Base-by-base conservation (phyloP, 257 asterid species). In the Mentha longifolia region DNA sequence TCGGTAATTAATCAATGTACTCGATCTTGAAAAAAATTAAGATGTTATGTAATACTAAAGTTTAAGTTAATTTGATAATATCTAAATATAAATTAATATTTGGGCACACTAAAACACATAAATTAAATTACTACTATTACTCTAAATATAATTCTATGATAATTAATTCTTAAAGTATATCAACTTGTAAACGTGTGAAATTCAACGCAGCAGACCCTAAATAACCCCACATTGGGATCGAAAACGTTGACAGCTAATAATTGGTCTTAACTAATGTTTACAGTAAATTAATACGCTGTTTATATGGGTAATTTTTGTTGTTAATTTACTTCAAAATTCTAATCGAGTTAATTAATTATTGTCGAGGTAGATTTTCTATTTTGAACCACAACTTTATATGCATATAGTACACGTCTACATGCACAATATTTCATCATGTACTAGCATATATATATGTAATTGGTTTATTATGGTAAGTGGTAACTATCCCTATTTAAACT, bases 181-280 rank as follows among this genome's bases (percentile, higher is more conserved):
- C 82, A 80, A 79, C 76, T 79, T 68, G 84, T 57, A 54, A 80
- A 70, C 76, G 79, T 81, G 74, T 70, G 75, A 66, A 46, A 69
- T 78, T 74, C 78, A 77, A 73, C 75, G 67, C 71, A 61, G 49
- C 65, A 76, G 67, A 70, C 67, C 72, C 42, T 22, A 74, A 47
- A 41, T 62, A 78, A 64, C 46, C 58, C 65, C 45, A 46, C 67
- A 3, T 80, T 45, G 83, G 85, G 85, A 85, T 80, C 73, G 61
- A 51, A 68, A 64, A 68, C 82, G 86, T 85, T 80, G 87, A 85
- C 84, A 55, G 77, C 77, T 35, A 35, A 35, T 35, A 35, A 35
- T 35, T 35, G 8, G 39, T 5, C 8, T 5, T 6, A 35, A 35
- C 1, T 35, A 35, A 35, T 35, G 39, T 35, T 35, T 35, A 35